phyloP scores from a whole-genome alignment of 108 stramenopile genomes.

The Cylindrotheca fusiformis region DNA sequence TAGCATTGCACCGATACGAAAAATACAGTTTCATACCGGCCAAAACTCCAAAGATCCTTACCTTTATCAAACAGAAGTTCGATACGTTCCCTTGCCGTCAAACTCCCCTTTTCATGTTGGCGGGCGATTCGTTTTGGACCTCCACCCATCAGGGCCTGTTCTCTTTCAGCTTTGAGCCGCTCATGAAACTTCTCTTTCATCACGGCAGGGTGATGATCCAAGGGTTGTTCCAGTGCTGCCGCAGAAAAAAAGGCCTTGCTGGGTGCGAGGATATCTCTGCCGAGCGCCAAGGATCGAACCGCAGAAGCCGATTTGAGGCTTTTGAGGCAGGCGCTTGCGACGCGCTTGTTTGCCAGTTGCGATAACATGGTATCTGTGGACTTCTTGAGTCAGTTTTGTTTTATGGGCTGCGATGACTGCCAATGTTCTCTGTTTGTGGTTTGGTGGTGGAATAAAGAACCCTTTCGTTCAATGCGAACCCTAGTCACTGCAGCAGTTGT shows the following conservation, averaged over 20 bases:
- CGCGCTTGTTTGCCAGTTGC: not conserved
- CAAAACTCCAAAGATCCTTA: constrained; percentile 4
- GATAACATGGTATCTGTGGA: too few relatives aligned
- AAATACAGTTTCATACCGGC: too few relatives aligned
- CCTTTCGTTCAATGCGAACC: too few relatives aligned
- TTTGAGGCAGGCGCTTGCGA: not conserved
- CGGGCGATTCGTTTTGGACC: constrained; percentile 76
- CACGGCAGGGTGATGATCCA: constrained; percentile 45
- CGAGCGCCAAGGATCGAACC: too few relatives aligned
- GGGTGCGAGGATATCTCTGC: too few relatives aligned
- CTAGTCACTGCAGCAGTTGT: too few relatives aligned
- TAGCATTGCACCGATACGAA: too few relatives aligned
- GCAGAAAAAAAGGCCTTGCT: constrained; percentile 12
- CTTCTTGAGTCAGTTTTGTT: too few relatives aligned
- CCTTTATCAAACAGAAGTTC: constrained; percentile 87
- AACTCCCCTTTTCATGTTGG: constrained; percentile 92
- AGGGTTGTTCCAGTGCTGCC: not conserved
- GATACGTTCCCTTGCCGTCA: constrained; percentile 98
- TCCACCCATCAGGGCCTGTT: constrained; percentile 81
- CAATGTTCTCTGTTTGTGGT: too few relatives aligned
- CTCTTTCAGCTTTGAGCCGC: constrained; percentile 54
- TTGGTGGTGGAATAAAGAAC: too few relatives aligned
- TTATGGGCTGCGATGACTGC: too few relatives aligned
- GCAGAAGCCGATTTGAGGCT: too few relatives aligned
- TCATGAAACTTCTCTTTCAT: constrained; percentile 82